phyloP scores from a whole-genome alignment of 116 monocot species.

The Iris pallida region DNA sequence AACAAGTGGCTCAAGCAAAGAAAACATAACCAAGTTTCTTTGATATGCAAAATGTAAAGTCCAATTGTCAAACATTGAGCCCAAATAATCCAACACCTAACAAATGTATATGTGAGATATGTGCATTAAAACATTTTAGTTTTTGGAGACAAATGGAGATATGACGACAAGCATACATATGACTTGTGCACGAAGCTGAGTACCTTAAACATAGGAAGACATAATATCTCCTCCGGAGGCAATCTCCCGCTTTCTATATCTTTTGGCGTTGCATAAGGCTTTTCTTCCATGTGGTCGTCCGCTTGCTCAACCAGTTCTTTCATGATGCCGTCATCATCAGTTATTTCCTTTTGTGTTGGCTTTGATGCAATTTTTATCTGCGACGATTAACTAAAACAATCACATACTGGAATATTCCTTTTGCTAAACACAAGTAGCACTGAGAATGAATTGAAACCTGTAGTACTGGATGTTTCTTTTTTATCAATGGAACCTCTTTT shows the following conservation, averaged over 20 bases:
- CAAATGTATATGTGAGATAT: too few relatives aligned
- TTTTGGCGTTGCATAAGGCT: slow-evolving; percentile 51
- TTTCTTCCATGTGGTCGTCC: slow-evolving; percentile 28
- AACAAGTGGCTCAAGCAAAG: too few relatives aligned
- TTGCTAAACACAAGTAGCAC: neutral
- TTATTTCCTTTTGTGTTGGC: slow-evolving; percentile 34
- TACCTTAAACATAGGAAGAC: slow-evolving; percentile 99
- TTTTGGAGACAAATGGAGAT: too few relatives aligned
- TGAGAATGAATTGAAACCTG: slow-evolving; percentile 41
- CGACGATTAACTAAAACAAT: neutral
- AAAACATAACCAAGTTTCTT: too few relatives aligned
- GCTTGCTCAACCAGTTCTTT: slow-evolving; percentile 21
- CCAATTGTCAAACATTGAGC: too few relatives aligned
- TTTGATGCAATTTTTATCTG: slow-evolving; percentile 91
- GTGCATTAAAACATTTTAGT: too few relatives aligned
- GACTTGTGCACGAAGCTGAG: neutral
- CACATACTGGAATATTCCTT: neutral
- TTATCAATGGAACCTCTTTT: slow-evolving; percentile 82
- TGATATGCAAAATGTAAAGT: too few relatives aligned
- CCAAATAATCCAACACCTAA: too few relatives aligned
- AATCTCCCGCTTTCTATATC: slow-evolving; percentile 74
- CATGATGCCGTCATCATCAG: slow-evolving; percentile 20
- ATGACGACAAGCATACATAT: too few relatives aligned
- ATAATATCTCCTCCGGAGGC: slow-evolving; percentile 82
- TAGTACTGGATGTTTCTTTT: slow-evolving; percentile 84